Evolutionary conservation across 768 basidiomycete genomes (phyloP).

Genomic region (Hericium coralloides): DNA sequence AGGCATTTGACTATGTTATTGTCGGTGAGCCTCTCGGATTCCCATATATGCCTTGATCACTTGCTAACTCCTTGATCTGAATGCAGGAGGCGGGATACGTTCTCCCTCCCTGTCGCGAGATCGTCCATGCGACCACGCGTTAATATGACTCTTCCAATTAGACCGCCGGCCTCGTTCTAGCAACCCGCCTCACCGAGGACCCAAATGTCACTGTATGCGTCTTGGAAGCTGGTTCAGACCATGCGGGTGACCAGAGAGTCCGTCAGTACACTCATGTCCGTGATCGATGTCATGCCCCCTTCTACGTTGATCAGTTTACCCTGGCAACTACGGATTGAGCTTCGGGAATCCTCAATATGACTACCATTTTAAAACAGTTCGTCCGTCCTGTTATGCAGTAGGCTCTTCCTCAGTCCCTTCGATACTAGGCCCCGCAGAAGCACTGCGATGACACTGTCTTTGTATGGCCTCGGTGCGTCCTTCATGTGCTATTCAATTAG

Average conservation of each 20-base stretch:
- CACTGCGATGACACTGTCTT: slow-evolving; percentile 5
- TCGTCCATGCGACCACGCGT: too few relatives aligned
- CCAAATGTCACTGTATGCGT: slow-evolving; percentile 9
- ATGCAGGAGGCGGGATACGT: too few relatives aligned
- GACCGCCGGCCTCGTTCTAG: slow-evolving; percentile 13
- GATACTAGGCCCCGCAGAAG: slow-evolving; percentile 12
- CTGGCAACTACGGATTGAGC: slow-evolving; percentile 8
- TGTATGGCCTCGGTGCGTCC: slow-evolving; percentile 8
- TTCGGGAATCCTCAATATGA: slow-evolving; percentile 13
- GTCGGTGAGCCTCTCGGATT: too few relatives aligned
- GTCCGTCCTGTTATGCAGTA: not conserved
- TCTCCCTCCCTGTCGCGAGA: too few relatives aligned
- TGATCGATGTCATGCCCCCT: too few relatives aligned
- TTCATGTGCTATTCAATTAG: too few relatives aligned
- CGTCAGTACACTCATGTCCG: too few relatives aligned
- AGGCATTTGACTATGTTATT: too few relatives aligned
- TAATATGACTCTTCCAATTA: not conserved
- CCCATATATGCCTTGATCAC: too few relatives aligned
- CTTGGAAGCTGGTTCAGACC: slow-evolving; percentile 8
- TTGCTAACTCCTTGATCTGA: too few relatives aligned
- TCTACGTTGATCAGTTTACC: not conserved
- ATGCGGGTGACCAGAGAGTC: slow-evolving; percentile 1
- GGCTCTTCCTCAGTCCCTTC: not conserved
- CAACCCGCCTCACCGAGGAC: slow-evolving; percentile 10
- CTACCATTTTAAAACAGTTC: slow-evolving; percentile 14